Base-by-base conservation (phyloP, 495 filamentous ascomycete species). In the Aspergillus heteromorphus region DNA sequence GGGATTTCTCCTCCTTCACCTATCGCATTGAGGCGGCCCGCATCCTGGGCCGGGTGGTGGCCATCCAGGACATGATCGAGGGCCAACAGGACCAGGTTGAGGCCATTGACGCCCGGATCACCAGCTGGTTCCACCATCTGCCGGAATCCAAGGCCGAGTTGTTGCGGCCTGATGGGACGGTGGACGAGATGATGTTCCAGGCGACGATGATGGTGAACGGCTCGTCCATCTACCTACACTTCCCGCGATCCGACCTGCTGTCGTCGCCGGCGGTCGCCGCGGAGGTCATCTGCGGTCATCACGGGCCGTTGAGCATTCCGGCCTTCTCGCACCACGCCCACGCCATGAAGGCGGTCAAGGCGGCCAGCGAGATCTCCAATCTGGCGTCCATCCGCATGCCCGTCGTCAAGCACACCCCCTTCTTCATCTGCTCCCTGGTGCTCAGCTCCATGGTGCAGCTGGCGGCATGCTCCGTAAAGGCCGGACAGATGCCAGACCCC, bases 111-210 rank as follows among this genome's bases (percentile, higher is more conserved):
- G 78, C 84, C 4, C 78, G 84, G 40, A 84, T 96, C 49, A 85
- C 85, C 9, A 92, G 89, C 72, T 95, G 90, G 88, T 79, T 79
- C 41, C 81, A 92, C 49, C 87, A 92, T 61, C 76, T 96, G 6
- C 91, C 91, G 0, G 75, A 80, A 36, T 77, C 77, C n/a, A 95
- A 95, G 70, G 77, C 76, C 50, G 82, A 88, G 54, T 79, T 90
- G 30, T 71, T 92, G 51, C 80, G 79, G 36, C 79, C 80, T 54
- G 81, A 86, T 52, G 74, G 74, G 27, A 75, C 84, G 30, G 78
- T 92, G 9, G 91, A 96, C 62, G 89, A 95, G 72, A 87, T 95
- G 79, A 83, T 95, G 73, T 95, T 95, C 75, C 90, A 95, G 64
- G 90, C 90, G 10, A 87, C 87, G 51, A 91, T 93, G 83, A 85